A percentile compares a stretch with the other conserved stretches of the same genome.
phyloP scores from a whole-genome alignment of 495 filamentous ascomycete genomes.

The Schizothecium vesticola region DNA sequence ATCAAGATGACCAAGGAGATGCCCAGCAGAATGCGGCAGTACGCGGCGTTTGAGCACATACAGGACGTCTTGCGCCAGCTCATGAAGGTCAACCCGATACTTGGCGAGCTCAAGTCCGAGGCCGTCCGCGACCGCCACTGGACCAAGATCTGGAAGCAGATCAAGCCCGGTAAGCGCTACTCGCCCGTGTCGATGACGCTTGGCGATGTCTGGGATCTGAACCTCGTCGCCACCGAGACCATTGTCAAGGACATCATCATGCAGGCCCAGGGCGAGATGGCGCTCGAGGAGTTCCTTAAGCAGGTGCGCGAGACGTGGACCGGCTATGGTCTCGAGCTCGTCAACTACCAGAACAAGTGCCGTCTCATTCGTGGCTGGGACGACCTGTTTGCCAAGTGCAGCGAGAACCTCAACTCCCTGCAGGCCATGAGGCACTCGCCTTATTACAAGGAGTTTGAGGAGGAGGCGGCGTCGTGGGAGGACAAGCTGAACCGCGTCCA shows the following conservation, averaged over 20 bases:
- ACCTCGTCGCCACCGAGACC: slow-evolving; percentile 76
- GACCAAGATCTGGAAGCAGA: slow-evolving; percentile 91
- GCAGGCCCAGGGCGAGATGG: slow-evolving; percentile 98
- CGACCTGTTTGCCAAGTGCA: slow-evolving; percentile 96
- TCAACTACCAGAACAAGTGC: slow-evolving; percentile 96
- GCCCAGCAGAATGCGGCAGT: slow-evolving; percentile 97
- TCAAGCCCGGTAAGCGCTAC: slow-evolving; percentile 86
- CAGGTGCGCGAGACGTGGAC: slow-evolving; percentile 97
- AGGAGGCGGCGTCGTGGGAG: slow-evolving; percentile 94
- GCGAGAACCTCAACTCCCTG: slow-evolving; percentile 92
- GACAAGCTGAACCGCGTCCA: slow-evolving; percentile 97
- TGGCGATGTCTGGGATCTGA: slow-evolving; percentile 96
- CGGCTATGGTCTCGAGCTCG: slow-evolving; percentile 85
- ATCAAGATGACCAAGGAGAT: slow-evolving; percentile 99
- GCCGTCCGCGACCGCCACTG: slow-evolving; percentile 94
- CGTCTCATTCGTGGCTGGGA: slow-evolving; percentile 97
- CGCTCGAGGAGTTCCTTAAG: slow-evolving; percentile 93
- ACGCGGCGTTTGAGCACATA: slow-evolving; percentile 97
- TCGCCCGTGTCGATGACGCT: slow-evolving; percentile 89
- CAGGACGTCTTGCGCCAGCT: slow-evolving; percentile 83
- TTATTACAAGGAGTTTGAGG: slow-evolving; percentile 98
- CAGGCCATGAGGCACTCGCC: slow-evolving; percentile 99
- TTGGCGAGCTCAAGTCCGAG: slow-evolving; percentile 92
- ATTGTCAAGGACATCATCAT: slow-evolving; percentile 86
- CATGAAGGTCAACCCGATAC: slow-evolving; percentile 80